These are phyloP conservation scores for Plantago elongata DNA, from an alignment of 257 asterid species.

Conservation along the genomic window DNA sequence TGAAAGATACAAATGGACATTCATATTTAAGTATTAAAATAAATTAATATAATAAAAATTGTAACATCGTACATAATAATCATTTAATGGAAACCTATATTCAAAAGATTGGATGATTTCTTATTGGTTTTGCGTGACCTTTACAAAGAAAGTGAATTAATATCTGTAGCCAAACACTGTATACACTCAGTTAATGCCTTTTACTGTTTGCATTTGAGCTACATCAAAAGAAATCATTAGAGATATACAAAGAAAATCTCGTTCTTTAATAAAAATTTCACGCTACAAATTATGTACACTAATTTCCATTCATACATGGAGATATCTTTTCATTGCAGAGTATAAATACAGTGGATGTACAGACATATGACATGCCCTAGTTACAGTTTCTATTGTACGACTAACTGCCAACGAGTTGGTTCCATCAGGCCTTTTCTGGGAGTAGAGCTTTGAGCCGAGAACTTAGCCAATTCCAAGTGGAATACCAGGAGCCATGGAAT, in stretches of 20 bases:
- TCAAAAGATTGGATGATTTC: no score
- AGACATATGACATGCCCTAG: conserved; percentile 13
- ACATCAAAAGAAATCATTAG: no score
- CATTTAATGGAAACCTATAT: no score
- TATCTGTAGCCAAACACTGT: no score
- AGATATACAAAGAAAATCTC: background rate
- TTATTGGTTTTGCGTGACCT: no score
- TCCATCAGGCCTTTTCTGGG: conserved; percentile 9
- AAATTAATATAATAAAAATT: no score
- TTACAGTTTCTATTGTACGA: background rate
- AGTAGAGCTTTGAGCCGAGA: conserved; percentile 46
- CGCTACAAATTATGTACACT: background rate
- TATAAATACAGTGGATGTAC: conserved; percentile 15
- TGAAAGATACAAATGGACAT: no score
- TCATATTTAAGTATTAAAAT: no score
- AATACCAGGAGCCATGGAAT: conserved; percentile 55
- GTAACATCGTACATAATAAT: no score
- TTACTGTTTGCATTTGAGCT: no score
- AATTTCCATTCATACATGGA: background rate
- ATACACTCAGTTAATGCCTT: no score
- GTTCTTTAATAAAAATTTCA: background rate
- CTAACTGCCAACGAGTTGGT: background rate
- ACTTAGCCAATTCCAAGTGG: conserved; percentile 54
- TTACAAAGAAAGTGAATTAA: no score
- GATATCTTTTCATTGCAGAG: background rate